phyloP scores from a whole-genome alignment of 495 filamentous ascomycete species.

The Saxophila tyrrhenica region DNA sequence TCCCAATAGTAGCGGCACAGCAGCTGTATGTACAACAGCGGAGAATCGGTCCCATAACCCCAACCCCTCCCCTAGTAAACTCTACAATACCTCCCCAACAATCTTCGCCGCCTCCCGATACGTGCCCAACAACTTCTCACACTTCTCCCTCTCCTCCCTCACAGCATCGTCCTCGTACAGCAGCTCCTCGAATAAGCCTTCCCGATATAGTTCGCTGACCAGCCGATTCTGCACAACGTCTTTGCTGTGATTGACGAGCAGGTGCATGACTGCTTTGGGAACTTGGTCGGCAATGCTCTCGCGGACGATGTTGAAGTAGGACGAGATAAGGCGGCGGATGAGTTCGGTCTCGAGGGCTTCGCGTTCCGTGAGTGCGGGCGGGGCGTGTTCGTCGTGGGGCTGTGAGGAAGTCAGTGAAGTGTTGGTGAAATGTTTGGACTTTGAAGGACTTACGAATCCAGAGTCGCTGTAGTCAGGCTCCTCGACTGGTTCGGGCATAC shows the following conservation, averaged over 20 bases:
- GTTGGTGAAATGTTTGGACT: too few species aligned
- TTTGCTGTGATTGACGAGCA: slow-evolving; percentile 95
- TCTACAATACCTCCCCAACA: slow-evolving; percentile 84
- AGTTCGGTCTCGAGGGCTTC: slow-evolving; percentile 96
- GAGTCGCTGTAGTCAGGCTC: slow-evolving; percentile 23
- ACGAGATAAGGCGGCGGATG: slow-evolving; percentile 88
- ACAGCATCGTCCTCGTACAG: slow-evolving; percentile 96
- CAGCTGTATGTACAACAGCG: neutral
- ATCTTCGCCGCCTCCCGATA: slow-evolving; percentile 97
- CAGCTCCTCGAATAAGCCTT: slow-evolving; percentile 82
- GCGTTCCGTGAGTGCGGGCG: slow-evolving; percentile 77
- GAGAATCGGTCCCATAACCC: neutral
- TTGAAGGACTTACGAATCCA: slow-evolving; percentile 31
- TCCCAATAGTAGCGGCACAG: neutral
- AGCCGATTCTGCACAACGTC: slow-evolving; percentile 94
- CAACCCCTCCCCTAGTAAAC: neutral
- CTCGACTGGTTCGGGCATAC: slow-evolving; percentile 18
- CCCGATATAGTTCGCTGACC: slow-evolving; percentile 90
- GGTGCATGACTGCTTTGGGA: slow-evolving; percentile 97
- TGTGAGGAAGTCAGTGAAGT: slow-evolving; percentile 32
- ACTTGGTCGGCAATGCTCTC: slow-evolving; percentile 97
- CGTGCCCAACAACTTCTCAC: slow-evolving; percentile 82
- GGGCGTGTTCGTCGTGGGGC: slow-evolving; percentile 38
- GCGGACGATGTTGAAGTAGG: slow-evolving; percentile 96
- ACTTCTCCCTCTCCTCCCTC: slow-evolving; percentile 95